A percentile compares a stretch with the other conserved stretches of the same genome.
Evolutionary conservation across 805 yeast genomes (phyloP).

Genomic region (Metschnikowia colocasiae): DNA sequence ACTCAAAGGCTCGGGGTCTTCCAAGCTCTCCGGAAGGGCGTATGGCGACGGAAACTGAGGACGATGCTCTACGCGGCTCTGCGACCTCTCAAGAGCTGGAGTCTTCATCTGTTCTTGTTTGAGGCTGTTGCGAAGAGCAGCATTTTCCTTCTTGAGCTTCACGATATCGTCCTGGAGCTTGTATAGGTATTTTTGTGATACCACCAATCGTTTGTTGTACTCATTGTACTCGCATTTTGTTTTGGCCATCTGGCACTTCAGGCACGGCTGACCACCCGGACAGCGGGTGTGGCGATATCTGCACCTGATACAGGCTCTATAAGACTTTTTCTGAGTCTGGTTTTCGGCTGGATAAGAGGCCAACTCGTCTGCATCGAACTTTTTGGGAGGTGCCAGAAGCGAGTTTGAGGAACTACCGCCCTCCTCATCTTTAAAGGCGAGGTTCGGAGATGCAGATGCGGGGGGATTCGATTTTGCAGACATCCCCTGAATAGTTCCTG

Average conservation of each 20-base stretch:
- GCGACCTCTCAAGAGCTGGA: not conserved
- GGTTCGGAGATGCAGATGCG: not conserved
- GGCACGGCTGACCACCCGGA: slow-evolving; percentile 75
- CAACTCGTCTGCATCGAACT: slow-evolving; percentile 3
- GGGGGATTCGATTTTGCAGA: not conserved
- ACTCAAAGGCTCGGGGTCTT: slow-evolving; percentile 5
- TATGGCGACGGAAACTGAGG: slow-evolving; percentile 7
- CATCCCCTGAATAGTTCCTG: not conserved
- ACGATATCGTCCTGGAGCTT: slow-evolving; percentile 67
- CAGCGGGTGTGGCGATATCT: slow-evolving; percentile 71
- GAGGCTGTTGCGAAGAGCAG: slow-evolving; percentile 45
- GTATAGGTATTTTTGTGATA: slow-evolving; percentile 65
- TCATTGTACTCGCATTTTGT: slow-evolving; percentile 67
- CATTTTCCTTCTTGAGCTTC: slow-evolving; percentile 61
- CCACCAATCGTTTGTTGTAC: slow-evolving; percentile 68
- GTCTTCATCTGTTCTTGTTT: slow-evolving; percentile 27
- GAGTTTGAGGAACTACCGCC: not conserved
- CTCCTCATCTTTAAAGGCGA: slow-evolving; percentile 2
- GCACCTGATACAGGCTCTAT: slow-evolving; percentile 60
- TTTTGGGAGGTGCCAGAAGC: not conserved
- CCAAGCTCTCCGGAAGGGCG: slow-evolving; percentile 4
- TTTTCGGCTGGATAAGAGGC: slow-evolving; percentile 3
- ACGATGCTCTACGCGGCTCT: not conserved
- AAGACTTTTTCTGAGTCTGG: slow-evolving; percentile 27
- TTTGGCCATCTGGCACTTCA: slow-evolving; percentile 53